Conservation (phyloP, 1,284 basidiomycete genomes). For the Naganishia sp. region DNA sequence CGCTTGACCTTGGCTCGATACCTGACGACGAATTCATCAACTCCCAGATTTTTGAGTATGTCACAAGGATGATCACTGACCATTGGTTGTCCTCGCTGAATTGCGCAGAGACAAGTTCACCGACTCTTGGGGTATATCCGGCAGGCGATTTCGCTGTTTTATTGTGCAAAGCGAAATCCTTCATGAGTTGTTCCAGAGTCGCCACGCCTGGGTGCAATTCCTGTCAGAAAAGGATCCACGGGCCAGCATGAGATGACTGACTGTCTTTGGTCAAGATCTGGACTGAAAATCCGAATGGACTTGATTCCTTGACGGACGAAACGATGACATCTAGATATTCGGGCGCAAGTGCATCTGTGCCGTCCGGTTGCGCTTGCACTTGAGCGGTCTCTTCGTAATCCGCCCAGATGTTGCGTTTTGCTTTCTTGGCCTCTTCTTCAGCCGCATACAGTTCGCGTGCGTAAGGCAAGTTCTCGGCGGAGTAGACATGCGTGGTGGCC, state of each 20-base stretch:
- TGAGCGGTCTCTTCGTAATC: conserved; percentile 66
- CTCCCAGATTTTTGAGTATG: neutral
- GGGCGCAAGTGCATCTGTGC: conserved; percentile 63
- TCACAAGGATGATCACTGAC: conserved; percentile 45
- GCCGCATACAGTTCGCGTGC: conserved; percentile 77
- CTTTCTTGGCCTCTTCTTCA: conserved; percentile 78
- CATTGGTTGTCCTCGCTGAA: conserved; percentile 73
- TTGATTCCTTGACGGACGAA: conserved; percentile 79
- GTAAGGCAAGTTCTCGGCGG: conserved; percentile 78
- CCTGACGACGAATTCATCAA: conserved; percentile 31
- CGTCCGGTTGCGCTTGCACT: conserved; percentile 52
- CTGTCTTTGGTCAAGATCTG: conserved; percentile 83
- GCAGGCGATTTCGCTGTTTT: conserved; percentile 61
- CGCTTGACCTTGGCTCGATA: conserved; percentile 87
- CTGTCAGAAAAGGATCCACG: neutral
- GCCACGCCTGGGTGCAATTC: conserved; percentile 66
- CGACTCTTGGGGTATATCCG: conserved; percentile 73
- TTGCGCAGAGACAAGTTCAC: conserved; percentile 81
- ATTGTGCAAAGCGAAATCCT: conserved; percentile 84
- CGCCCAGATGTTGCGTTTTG: conserved; percentile 76
- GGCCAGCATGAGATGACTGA: conserved; percentile 46
- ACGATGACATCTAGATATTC: conserved; percentile 91
- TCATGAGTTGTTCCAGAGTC: conserved; percentile 88
- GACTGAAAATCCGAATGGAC: conserved; percentile 82
- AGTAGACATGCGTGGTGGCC: conserved; percentile 82